Evolutionary conservation across 108 stramenopile species (phyloP).

Genomic region (Schizochytrium sp.): DNA sequence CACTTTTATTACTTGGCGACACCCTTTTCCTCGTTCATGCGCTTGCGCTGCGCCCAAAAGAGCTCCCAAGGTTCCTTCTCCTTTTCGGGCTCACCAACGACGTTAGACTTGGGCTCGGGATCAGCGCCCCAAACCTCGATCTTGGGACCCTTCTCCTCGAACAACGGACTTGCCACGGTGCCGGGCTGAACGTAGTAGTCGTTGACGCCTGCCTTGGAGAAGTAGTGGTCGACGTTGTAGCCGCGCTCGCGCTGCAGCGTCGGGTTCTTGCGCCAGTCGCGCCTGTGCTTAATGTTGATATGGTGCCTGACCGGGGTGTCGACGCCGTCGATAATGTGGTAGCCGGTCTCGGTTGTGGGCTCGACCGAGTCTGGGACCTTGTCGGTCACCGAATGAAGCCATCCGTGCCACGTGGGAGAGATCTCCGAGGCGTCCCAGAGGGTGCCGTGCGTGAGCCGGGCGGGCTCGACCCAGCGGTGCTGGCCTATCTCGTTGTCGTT

Average conservation of each 20-base stretch:
- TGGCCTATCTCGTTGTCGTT: neutral
- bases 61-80: neutral
- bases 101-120: neutral
- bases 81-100: neutral
- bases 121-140: neutral
- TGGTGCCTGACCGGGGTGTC: constrained; percentile 8
- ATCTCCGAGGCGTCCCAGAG: neutral
- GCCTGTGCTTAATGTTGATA: neutral
- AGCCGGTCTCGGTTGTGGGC: neutral
- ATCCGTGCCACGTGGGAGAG: neutral
- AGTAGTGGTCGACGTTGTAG: constrained; percentile 9
- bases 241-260: constrained; percentile 17
- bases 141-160: neutral
- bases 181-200: constrained; percentile 15
- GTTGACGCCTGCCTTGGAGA: neutral
- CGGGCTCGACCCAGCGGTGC: constrained; percentile 7
- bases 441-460: neutral
- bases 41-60: neutral
- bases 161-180: neutral
- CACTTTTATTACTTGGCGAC: neutral
- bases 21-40: neutral
- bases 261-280: neutral
- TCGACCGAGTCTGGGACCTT: neutral
- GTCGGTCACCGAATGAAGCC: neutral
- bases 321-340: neutral